Evolutionary conservation across 768 basidiomycete species (phyloP), one percentile per base, ranked within the genome.

Genomic region (Punctularia strigosozonata): DNA sequence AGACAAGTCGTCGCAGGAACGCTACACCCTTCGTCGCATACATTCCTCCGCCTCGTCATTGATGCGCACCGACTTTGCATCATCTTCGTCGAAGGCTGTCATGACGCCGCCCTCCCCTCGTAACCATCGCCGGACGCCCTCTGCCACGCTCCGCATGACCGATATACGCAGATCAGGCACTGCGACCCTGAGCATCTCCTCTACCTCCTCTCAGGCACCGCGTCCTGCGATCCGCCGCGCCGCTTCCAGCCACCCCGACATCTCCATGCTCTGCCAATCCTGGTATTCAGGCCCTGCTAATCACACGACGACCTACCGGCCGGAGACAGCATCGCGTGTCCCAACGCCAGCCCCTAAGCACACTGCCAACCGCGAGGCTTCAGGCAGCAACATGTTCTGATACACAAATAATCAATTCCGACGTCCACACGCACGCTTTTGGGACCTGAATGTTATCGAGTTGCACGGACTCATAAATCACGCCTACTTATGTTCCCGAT

Each of bases 211-310:
- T 6, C 55, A 59, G 22, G 63, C 65, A 2, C 63, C 70, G 3
- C 62, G 68, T 4, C 73, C 75, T 1, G 64, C 68, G 6, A 60
- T 77, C 14, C 64, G 71, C 36, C 62, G 66, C 25, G 49, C 52
- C 34, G 62, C 59, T 26, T 57, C 52, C 15, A 80, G 75, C 43
- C 72, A 79, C 48, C 61, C 75, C 8, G 72, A 76, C 49, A 66
- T 82, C 31, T 53, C 63, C n/a, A 63, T 67, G 5, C 64, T 82
- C 14, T 72, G 79, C 39, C 61, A 73, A 40, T 64, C 73, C 37
- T 84, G 75, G 75, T 56, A 69, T 6, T 52, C 62, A 5, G 77
- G 80, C 4, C 75, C 79, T 6, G 77, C 76, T 25, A 76, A 75
- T 46, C 61, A 69, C 53, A 79, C 75, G 14, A 53, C 58, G 37